phyloP scores from a whole-genome alignment of 1,284 basidiomycete species.

The Cutaneotrichosporon sp. region DNA sequence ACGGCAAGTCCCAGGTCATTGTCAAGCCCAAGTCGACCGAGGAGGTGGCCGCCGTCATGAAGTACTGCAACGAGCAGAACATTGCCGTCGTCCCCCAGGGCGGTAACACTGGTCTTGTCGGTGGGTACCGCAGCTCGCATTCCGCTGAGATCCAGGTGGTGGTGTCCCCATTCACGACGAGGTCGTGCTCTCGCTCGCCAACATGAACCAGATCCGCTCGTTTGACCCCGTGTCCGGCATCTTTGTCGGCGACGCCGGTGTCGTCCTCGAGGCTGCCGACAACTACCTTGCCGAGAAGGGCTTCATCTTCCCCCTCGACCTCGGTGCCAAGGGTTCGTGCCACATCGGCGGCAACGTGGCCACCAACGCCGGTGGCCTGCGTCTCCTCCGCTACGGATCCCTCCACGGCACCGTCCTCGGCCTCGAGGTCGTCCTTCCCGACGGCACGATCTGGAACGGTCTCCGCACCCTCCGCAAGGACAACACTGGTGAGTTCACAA shows the following conservation, averaged over 20 bases:
- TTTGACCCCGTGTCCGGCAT: conserved; percentile 88
- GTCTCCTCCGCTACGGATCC: conserved; percentile 91
- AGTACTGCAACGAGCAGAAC: conserved; percentile 74
- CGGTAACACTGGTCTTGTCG: conserved; percentile 95
- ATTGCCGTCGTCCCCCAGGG: conserved; percentile 95
- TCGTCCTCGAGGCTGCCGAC: conserved; percentile 87
- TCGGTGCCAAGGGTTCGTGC: conserved; percentile 99
- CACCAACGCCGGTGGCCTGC: conserved; percentile 95
- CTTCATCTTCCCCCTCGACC: conserved; percentile 96
- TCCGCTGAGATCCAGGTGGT: conserved; percentile 61
- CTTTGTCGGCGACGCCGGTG: conserved; percentile 75
- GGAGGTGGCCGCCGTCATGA: conserved; percentile 84
- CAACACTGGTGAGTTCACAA: conserved; percentile 78
- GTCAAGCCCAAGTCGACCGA: conserved; percentile 84
- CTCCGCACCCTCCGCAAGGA: conserved; percentile 85
- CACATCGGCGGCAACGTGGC: conserved; percentile 98
- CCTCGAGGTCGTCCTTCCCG: conserved; percentile 94
- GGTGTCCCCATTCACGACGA: conserved; percentile 90
- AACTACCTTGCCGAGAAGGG: conserved; percentile 83
- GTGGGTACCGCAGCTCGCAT: conserved; percentile 35
- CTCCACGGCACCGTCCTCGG: conserved; percentile 94
- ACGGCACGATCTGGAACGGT: conserved; percentile 91
- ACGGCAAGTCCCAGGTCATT: conserved; percentile 78
- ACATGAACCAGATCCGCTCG: conserved; percentile 80
- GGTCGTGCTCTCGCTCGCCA: conserved; percentile 78